These are phyloP conservation scores for Kandelia obovata DNA, from an alignment of 345 rosid genomes.

Conservation along the genomic window DNA sequence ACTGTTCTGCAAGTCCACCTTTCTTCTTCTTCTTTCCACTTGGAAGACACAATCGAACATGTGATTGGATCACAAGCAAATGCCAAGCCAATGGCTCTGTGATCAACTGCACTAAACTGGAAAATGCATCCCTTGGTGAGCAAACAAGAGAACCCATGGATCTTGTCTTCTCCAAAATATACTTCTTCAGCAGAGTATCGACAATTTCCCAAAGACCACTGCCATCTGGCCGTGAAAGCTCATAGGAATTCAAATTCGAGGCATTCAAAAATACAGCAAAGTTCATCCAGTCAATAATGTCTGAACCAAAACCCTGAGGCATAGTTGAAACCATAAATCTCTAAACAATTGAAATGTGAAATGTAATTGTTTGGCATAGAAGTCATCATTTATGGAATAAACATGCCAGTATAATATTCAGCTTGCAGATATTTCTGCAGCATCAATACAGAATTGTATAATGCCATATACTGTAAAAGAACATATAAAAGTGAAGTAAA, in stretches of 20 bases:
- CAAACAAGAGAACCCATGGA: slow-evolving; percentile 42
- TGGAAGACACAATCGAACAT: slow-evolving; percentile 62
- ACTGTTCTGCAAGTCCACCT: slow-evolving; percentile 48
- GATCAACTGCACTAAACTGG: slow-evolving; percentile 57
- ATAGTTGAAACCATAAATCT: slow-evolving; percentile 12
- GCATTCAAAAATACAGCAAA: slow-evolving; percentile 79
- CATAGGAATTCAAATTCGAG: slow-evolving; percentile 65
- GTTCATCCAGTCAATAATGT: slow-evolving; percentile 70
- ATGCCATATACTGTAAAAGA: neutral
- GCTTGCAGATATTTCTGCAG: no score
- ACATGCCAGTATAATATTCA: no score
- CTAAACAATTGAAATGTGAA: neutral
- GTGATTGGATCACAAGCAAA: slow-evolving; percentile 64
- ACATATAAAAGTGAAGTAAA: neutral
- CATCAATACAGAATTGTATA: neutral
- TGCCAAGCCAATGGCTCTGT: slow-evolving; percentile 95
- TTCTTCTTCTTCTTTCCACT: slow-evolving; percentile 96
- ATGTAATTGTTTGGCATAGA: neutral
- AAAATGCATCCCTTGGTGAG: slow-evolving; percentile 44
- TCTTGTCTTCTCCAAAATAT: slow-evolving; percentile 45
- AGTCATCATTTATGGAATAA: no score
- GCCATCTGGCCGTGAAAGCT: slow-evolving; percentile 31
- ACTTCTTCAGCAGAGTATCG: slow-evolving; percentile 52
- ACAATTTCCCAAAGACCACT: slow-evolving; percentile 46
- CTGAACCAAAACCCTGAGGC: slow-evolving; percentile 65